phyloP scores from a whole-genome alignment of 108 stramenopile genomes.

The Fistulifera pelliculosa region DNA sequence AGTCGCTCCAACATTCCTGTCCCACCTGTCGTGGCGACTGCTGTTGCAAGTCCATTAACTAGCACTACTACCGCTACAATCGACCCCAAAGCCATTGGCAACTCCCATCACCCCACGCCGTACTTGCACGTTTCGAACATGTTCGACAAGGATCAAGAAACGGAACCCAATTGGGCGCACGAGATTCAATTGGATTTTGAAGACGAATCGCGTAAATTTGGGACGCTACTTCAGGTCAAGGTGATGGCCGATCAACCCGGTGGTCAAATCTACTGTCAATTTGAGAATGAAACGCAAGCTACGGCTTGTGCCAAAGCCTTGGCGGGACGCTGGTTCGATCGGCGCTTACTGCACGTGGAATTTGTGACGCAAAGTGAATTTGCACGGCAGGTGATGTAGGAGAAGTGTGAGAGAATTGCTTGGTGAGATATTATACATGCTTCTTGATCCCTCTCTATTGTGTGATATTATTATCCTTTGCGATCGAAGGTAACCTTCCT shows the following conservation, averaged over 20 bases:
- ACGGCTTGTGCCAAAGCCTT: slow-evolving; percentile 73
- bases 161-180: slow-evolving; percentile 77
- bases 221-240: slow-evolving; percentile 49
- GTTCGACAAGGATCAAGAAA: slow-evolving; percentile 91
- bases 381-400: too few species aligned
- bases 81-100: slow-evolving; percentile 17
- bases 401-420: too few species aligned
- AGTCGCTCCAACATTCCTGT: slow-evolving; percentile 7
- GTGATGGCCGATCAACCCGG: slow-evolving; percentile 81
- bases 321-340: slow-evolving; percentile 92
- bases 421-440: neutral
- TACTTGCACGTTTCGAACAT: slow-evolving; percentile 85
- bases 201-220: slow-evolving; percentile 86
- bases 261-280: slow-evolving; percentile 85
- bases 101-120: slow-evolving; percentile 14
- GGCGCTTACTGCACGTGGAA: slow-evolving; percentile 80
- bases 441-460: neutral
- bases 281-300: slow-evolving; percentile 59
- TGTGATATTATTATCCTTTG: too few species aligned
- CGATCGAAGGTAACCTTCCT: neutral
- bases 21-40: slow-evolving; percentile 11
- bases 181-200: slow-evolving; percentile 86
- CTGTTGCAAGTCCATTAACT: slow-evolving; percentile 4
- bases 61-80: slow-evolving; percentile 1
- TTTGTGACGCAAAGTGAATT: slow-evolving; percentile 36